These are phyloP conservation scores for Entomortierella parvispora DNA, from an alignment of 192 early-diverging fungal species.

Conservation along the genomic window DNA sequence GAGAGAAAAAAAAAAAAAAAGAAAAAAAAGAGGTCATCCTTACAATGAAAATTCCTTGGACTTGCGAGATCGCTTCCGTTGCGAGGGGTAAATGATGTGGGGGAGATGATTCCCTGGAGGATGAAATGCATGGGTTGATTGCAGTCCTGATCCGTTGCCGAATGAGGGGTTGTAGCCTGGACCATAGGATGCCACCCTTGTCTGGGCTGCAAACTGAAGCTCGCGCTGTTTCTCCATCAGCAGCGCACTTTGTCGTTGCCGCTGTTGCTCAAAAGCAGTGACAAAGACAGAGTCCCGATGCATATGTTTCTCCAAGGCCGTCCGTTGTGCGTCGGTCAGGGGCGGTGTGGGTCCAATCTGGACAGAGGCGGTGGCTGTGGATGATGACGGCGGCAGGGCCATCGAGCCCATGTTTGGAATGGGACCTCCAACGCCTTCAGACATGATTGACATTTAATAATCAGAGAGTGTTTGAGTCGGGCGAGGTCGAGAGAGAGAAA, in stretches of 20 bases:
- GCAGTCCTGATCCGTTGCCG: slow-evolving; percentile 61
- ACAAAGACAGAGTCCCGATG: slow-evolving; percentile 58
- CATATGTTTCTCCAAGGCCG: slow-evolving; percentile 54
- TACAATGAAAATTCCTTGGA: slow-evolving; percentile 63
- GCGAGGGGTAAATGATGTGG: slow-evolving; percentile 57
- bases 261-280: slow-evolving; percentile 59
- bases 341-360: slow-evolving; percentile 46
- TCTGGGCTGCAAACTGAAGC: slow-evolving; percentile 35
- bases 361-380: not conserved
- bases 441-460: not conserved
- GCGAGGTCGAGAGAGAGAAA: too few species aligned
- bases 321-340: slow-evolving; percentile 39
- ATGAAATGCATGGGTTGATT: not conserved
- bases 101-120: slow-evolving; percentile 44
- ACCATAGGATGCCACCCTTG: slow-evolving; percentile 57
- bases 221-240: slow-evolving; percentile 58
- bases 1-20: not conserved
- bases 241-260: slow-evolving; percentile 55
- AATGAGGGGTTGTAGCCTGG: slow-evolving; percentile 66
- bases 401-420: not conserved
- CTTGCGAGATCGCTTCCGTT: slow-evolving; percentile 55
- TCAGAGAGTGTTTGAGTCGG: not conserved
- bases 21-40: slow-evolving; percentile 12
- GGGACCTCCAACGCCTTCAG: not conserved
- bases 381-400: too few species aligned